phyloP scores from a whole-genome alignment of 495 filamentous ascomycete species.

The Pyrenula massariospora region DNA sequence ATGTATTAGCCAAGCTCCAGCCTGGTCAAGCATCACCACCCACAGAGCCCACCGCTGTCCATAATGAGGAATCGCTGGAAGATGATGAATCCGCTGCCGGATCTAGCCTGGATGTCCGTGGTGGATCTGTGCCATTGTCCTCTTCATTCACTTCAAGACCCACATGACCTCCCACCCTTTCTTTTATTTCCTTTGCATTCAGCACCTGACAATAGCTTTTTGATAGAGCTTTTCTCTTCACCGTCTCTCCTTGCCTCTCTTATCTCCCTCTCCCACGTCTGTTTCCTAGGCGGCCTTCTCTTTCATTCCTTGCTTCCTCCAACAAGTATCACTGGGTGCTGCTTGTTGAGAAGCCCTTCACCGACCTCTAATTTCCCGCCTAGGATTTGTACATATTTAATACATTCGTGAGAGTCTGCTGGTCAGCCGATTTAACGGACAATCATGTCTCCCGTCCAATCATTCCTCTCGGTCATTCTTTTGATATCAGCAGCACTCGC shows the following conservation, averaged over 20 bases:
- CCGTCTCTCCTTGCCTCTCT: conserved; percentile 6
- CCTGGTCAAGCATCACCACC: not conserved
- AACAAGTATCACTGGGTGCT: not conserved
- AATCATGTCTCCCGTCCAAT: conserved; percentile 15
- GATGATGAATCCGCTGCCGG: not conserved
- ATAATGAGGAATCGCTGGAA: not conserved
- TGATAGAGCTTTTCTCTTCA: conserved; percentile 1
- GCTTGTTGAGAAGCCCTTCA: not conserved
- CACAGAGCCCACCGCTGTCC: too few relatives aligned
- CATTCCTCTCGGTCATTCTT: conserved; percentile 2
- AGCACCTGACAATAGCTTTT: not conserved
- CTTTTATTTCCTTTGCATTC: not conserved
- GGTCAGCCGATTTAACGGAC: conserved; percentile 11
- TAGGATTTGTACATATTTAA: not conserved
- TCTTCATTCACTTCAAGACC: not conserved
- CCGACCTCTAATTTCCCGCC: not conserved
- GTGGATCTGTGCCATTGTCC: not conserved
- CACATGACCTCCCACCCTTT: not conserved
- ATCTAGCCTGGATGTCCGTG: not conserved
- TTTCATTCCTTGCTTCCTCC: not conserved
- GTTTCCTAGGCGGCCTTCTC: conserved; percentile 6
- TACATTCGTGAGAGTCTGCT: conserved; percentile 8
- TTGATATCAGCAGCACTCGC: conserved; percentile 13
- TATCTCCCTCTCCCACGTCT: conserved; percentile 5
- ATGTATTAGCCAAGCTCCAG: not conserved